These are phyloP conservation scores for Botrytis galanthina DNA, from an alignment of 2,329 filamentous ascomycete genomes.

Conservation along the genomic window DNA sequence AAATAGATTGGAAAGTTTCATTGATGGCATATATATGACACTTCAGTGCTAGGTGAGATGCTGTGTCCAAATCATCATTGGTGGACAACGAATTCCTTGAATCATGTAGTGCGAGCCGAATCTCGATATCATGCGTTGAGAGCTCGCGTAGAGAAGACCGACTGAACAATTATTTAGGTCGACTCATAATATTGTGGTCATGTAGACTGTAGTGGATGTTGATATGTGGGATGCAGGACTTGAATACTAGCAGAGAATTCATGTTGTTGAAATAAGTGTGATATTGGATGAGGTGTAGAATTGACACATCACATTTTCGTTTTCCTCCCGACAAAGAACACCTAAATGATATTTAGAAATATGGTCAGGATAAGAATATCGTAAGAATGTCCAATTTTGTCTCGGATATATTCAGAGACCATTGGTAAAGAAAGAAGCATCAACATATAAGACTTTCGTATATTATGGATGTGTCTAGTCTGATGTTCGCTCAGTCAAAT, in stretches of 20 bases:
- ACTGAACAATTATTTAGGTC: background rate
- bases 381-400: background rate
- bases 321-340: background rate
- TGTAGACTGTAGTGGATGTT: background rate
- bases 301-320: background rate
- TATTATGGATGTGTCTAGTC: background rate
- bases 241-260: rapidly evolving
- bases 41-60: background rate
- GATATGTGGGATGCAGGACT: background rate
- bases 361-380: background rate
- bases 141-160: rapidly evolving
- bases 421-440: background rate
- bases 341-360: rapidly evolving
- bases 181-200: background rate
- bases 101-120: background rate
- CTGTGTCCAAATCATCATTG: rapidly evolving
- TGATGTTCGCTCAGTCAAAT: background rate
- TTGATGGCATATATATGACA: background rate
- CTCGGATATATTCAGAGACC: background rate
- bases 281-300: too few relatives aligned
- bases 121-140: background rate
- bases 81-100: background rate
- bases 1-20: background rate
- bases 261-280: background rate
- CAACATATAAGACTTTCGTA: background rate